These are phyloP conservation scores for Geranomyces michiganensis DNA, from an alignment of 192 early-diverging fungal genomes.

Conservation along the genomic window DNA sequence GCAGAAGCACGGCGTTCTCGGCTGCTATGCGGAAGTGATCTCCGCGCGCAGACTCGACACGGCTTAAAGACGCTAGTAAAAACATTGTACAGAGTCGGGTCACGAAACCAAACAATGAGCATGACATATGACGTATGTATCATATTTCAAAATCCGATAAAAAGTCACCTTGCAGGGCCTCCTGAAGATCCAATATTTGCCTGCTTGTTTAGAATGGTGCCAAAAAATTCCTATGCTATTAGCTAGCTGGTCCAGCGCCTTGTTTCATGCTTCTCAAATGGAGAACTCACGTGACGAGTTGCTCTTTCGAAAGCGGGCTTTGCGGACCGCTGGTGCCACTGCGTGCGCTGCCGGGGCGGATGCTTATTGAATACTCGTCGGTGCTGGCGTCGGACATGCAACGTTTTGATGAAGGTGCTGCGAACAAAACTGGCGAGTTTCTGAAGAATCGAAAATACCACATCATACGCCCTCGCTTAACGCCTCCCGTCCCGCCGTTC, in stretches of 20 bases:
- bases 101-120: neutral
- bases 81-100: neutral
- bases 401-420: no score
- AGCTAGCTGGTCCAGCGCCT: no score
- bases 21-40: conserved; percentile 33
- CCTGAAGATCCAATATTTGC: conserved; percentile 24
- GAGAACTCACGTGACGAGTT: conserved; percentile 11
- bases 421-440: no score
- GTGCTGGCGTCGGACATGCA: no score
- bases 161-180: conserved; percentile 15
- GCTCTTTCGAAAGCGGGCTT: neutral
- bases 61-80: conserved; percentile 32
- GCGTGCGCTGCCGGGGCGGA: no score
- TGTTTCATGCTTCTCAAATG: neutral
- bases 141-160: neutral
- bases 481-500: no score
- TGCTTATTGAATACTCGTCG: no score
- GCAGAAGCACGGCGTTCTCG: conserved; percentile 47
- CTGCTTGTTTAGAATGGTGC: neutral
- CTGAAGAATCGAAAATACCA: no score
- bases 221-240: no score
- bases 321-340: no score
- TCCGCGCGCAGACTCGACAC: conserved; percentile 35
- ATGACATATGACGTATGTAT: neutral
- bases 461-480: no score